Conservation (phyloP, 148 eudicot genomes). For the Bassia scoparia region DNA sequence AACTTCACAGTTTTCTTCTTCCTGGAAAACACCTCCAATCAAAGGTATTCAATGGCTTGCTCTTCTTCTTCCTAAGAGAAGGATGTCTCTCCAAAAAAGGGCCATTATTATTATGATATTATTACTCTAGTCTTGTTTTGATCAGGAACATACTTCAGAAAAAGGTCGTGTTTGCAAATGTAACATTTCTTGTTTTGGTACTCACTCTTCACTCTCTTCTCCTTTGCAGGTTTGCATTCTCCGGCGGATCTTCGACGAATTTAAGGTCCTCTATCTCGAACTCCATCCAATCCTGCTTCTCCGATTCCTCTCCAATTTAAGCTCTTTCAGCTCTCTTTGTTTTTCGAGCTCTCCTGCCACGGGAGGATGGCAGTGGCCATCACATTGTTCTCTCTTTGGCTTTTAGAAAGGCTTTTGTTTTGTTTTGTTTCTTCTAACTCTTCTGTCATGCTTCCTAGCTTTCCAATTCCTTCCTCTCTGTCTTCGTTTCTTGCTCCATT, state of each 20-base stretch:
- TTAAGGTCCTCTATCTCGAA: conserved; percentile 49
- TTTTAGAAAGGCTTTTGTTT: conserved; percentile 50
- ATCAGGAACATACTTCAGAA: conserved; percentile 39
- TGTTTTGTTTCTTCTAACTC: conserved; percentile 75
- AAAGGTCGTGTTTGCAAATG: conserved; percentile 56
- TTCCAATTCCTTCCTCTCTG: conserved; percentile 10
- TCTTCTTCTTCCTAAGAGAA: conserved; percentile 69
- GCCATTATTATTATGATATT: no score
- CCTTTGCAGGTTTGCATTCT: conserved; percentile 17
- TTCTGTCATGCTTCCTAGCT: conserved; percentile 20
- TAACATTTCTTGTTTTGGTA: conserved; percentile 69
- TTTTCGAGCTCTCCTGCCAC: conserved; percentile 65
- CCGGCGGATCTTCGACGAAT: conserved; percentile 42
- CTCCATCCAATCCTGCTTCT: conserved; percentile 40
- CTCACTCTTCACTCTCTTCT: conserved; percentile 27
- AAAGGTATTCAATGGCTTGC: conserved; percentile 63
- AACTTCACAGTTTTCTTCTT: conserved; percentile 46
- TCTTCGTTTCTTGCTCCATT: conserved; percentile 19
- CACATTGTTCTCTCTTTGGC: conserved; percentile 53
- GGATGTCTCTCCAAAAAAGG: conserved; percentile 61
- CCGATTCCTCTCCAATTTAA: conserved; percentile 45
- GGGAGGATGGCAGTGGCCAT: conserved; percentile 58
- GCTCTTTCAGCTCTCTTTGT: conserved; percentile 63
- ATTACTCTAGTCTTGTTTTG: not conserved
- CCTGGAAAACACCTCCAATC: conserved; percentile 58